A percentile compares a stretch with the other conserved stretches of the same genome.
Evolutionary conservation across 306 rosid species (phyloP).

Genomic region (Lathyrus tuberosus): DNA sequence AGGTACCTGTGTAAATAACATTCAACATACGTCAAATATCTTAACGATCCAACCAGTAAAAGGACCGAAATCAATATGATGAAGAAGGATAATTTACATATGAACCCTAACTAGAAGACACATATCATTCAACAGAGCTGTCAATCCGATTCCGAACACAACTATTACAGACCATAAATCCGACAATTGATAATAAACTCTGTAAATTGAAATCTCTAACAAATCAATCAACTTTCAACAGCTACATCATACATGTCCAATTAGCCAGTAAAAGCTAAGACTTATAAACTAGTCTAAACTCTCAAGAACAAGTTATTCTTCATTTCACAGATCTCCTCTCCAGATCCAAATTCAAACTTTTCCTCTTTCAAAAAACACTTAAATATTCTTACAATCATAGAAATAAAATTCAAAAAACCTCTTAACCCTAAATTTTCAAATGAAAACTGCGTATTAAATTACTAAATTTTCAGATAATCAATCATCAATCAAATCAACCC

Average conservation of each 20-base stretch:
- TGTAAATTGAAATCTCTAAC: constrained; percentile 25
- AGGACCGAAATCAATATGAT: constrained; percentile 3
- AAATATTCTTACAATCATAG: constrained; percentile 11
- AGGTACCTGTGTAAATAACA: constrained; percentile 30
- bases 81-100: not conserved
- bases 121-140: not conserved
- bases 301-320: constrained; percentile 28
- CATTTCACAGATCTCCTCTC: constrained; percentile 15
- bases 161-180: constrained; percentile 10
- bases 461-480: constrained; percentile 24
- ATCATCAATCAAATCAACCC: constrained; percentile 37
- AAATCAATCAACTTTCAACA: constrained; percentile 15
- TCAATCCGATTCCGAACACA: constrained; percentile 17
- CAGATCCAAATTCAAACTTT: constrained; percentile 35
- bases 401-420: not conserved
- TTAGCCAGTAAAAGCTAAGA: constrained; percentile 25
- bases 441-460: constrained; percentile 29
- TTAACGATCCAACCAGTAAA: constrained; percentile 3
- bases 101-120: not conserved
- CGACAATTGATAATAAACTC: constrained; percentile 15
- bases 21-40: constrained; percentile 21
- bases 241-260: not conserved
- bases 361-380: constrained; percentile 13
- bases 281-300: constrained; percentile 18
- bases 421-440: constrained; percentile 29